Evolutionary conservation across 1,284 basidiomycete species (phyloP).

Genomic region (Lentinula novae-zelandiae): DNA sequence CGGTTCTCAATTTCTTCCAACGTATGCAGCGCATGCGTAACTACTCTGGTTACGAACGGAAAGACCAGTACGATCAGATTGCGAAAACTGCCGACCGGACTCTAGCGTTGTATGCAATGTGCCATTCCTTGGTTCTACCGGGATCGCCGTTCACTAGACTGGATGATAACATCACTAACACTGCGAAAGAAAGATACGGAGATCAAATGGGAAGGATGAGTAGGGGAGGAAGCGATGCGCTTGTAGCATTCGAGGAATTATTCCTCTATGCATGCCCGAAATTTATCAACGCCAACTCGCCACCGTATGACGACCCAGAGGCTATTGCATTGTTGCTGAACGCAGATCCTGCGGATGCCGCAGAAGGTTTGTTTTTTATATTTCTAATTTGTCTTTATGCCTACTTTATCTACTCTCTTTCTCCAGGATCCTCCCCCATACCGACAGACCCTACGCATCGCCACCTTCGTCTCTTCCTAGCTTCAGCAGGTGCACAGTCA

Average conservation of each 20-base stretch:
- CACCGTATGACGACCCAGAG: constrained; percentile 83
- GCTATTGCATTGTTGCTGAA: constrained; percentile 51
- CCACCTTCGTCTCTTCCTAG: constrained; percentile 80
- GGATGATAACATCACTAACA: constrained; percentile 93
- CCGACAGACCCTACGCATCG: constrained; percentile 74
- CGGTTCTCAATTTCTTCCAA: constrained; percentile 91
- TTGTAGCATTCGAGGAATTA: constrained; percentile 89
- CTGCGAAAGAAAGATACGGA: constrained; percentile 89
- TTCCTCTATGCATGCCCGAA: constrained; percentile 95
- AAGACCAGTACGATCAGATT: constrained; percentile 94
- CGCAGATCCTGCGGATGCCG: constrained; percentile 32
- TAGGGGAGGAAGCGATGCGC: constrained; percentile 70
- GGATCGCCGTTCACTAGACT: constrained; percentile 73
- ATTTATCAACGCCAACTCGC: constrained; percentile 93
- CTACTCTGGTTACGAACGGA: constrained; percentile 79
- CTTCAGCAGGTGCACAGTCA: constrained; percentile 73
- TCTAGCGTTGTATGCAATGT: constrained; percentile 94
- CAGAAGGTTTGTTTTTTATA: constrained; percentile 9
- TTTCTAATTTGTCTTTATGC: too few species aligned
- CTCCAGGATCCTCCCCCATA: constrained; percentile 17
- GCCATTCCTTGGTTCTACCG: constrained; percentile 65
- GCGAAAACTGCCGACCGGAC: constrained; percentile 92
- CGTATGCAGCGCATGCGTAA: constrained; percentile 90
- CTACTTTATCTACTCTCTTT: constrained; percentile 26
- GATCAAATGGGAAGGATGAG: constrained; percentile 89